Percentiles rank a stretch among this genome's conserved stretches.
Evolutionary conservation across 805 yeast genomes (phyloP).

Genomic region (Ogataea neopini): DNA sequence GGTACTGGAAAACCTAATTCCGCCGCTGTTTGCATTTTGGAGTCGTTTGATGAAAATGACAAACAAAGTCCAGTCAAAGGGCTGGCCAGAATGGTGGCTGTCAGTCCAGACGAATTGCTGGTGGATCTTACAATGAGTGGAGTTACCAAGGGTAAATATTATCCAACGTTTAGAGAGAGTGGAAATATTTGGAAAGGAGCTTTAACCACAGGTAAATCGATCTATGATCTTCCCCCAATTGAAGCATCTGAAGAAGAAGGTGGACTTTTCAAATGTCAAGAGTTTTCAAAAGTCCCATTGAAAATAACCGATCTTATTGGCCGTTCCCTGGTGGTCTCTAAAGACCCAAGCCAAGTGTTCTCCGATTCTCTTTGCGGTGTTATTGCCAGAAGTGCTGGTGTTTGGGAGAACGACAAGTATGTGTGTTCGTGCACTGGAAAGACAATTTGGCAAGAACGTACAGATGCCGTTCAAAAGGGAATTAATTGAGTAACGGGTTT

Average conservation of each 20-base stretch:
- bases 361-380: slow-evolving; percentile 70
- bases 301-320: slow-evolving; percentile 68
- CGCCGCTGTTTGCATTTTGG: slow-evolving; percentile 90
- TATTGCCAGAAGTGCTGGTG: slow-evolving; percentile 94
- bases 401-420: slow-evolving; percentile 92
- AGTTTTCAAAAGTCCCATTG: slow-evolving; percentile 47
- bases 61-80: slow-evolving; percentile 71
- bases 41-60: slow-evolving; percentile 57
- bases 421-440: slow-evolving; percentile 95
- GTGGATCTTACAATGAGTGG: slow-evolving; percentile 83
- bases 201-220: slow-evolving; percentile 56
- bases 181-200: slow-evolving; percentile 83
- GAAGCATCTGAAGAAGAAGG: slow-evolving; percentile 36
- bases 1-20: slow-evolving; percentile 87
- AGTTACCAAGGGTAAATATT: slow-evolving; percentile 61
- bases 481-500: slow-evolving; percentile 31
- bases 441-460: slow-evolving; percentile 93
- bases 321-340: slow-evolving; percentile 56
- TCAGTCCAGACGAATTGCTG: slow-evolving; percentile 50
- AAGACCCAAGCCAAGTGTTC: slow-evolving; percentile 39
- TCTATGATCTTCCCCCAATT: slow-evolving; percentile 46
- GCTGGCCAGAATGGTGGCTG: slow-evolving; percentile 78
- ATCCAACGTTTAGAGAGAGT: slow-evolving; percentile 63
- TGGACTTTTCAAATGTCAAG: slow-evolving; percentile 42
- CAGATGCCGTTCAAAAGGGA: slow-evolving; percentile 69